Evolutionary conservation across 768 basidiomycete species (phyloP).

Genomic region (Naganishia onofrii): DNA sequence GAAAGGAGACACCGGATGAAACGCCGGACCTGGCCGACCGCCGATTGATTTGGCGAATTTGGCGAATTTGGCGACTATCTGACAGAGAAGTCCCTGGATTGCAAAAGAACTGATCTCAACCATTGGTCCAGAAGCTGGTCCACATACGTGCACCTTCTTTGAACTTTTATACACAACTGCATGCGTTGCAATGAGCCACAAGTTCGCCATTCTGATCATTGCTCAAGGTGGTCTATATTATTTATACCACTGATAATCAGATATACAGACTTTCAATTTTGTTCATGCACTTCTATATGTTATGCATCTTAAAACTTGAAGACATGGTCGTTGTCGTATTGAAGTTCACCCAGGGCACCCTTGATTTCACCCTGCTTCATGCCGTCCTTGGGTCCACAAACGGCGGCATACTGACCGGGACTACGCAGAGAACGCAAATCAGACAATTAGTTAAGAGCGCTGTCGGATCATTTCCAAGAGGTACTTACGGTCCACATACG

Average conservation of each 20-base stretch:
- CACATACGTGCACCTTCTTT: too few relatives aligned
- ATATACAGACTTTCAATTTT: too few relatives aligned
- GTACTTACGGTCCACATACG: conserved; percentile 67
- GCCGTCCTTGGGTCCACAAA: conserved; percentile 86
- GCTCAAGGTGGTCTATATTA: not conserved
- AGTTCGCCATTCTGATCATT: too few relatives aligned
- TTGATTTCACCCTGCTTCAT: conserved; percentile 78
- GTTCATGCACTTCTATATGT: not conserved
- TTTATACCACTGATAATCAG: not conserved
- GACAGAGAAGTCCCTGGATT: not conserved
- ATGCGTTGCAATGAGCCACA: too few relatives aligned
- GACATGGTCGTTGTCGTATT: conserved; percentile 83
- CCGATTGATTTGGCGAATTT: not conserved
- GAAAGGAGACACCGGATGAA: not conserved
- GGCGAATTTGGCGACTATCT: not conserved
- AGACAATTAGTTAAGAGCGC: not conserved
- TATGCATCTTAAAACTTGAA: conserved; percentile 52
- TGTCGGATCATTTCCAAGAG: too few relatives aligned
- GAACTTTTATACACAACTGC: too few relatives aligned
- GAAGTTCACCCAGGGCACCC: conserved; percentile 80
- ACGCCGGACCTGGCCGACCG: not conserved
- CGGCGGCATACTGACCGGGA: conserved; percentile 79
- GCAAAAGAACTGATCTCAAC: too few relatives aligned
- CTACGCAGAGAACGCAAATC: conserved; percentile 8
- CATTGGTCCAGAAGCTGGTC: too few relatives aligned